These are phyloP conservation scores for Ophiostoma triangulosporum DNA, from an alignment of 2,329 filamentous ascomycete species.

Conservation along the genomic window DNA sequence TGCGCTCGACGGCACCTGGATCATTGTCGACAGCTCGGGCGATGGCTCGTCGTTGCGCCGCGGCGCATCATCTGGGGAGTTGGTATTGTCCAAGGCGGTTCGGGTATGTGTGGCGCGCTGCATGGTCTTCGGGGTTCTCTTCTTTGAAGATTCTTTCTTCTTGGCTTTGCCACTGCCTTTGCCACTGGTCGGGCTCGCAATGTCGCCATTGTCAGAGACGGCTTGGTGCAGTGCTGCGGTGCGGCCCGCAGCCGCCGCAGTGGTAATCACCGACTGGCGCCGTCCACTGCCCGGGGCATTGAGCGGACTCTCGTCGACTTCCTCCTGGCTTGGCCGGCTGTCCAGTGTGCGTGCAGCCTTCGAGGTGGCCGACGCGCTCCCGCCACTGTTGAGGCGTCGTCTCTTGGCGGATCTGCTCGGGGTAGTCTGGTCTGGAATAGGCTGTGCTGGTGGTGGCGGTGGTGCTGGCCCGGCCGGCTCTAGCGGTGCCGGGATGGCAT, in stretches of 20 bases:
- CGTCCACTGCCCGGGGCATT: conserved; percentile 43
- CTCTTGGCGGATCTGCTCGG: conserved; percentile 29
- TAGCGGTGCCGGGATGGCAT: conserved; percentile 1
- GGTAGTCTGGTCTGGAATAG: neutral
- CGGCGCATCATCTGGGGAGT: neutral
- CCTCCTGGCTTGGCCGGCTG: conserved; percentile 20
- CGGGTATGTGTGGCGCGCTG: neutral
- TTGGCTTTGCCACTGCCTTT: neutral
- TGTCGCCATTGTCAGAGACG: neutral
- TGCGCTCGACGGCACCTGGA: neutral
- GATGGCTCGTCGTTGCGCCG: conserved; percentile 21
- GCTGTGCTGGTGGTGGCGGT: neutral
- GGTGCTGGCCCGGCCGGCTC: neutral
- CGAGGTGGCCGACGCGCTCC: neutral
- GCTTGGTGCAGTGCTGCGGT: conserved; percentile 27
- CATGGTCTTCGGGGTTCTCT: neutral
- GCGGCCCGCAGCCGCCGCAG: conserved; percentile 22
- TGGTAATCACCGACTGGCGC: conserved; percentile 26
- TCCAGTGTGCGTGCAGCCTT: neutral
- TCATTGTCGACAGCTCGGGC: conserved; percentile 15
- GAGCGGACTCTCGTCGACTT: conserved; percentile 39
- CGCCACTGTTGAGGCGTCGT: conserved; percentile 21
- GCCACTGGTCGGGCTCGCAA: neutral
- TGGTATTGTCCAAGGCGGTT: neutral
- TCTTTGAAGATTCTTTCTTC: neutral